Base-by-base conservation (phyloP, 305 asterid species). In the Rubia peregrina region DNA sequence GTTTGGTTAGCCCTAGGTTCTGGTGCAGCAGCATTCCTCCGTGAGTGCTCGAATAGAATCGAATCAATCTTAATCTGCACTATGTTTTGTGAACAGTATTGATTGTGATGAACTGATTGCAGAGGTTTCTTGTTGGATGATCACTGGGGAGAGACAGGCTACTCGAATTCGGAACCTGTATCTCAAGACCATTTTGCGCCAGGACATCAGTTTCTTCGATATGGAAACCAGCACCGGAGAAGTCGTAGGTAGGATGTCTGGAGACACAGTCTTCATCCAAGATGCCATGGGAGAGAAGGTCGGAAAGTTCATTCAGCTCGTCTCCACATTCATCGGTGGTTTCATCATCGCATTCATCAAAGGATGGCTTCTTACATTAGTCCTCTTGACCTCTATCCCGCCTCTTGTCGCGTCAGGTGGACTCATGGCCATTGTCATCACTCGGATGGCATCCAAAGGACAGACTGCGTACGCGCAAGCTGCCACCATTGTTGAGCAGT, bases 221-320 rank as follows among this genome's bases (percentile, higher is more conserved):
- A 84, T 66, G 78, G 96, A 94, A 74, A 90, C 87, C 1, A 85
- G 84, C 48, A 89, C 98, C 0, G 98, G 98, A 42, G 98, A 94
- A 77, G 92, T 94, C 22, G 82, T 94, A 30, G 96, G 94, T 26
- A 76, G 95, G 76, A 93, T 93, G 96, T 93, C 98, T 0, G 97
- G 96, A 4, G 98, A 93, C 80, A 93, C 98, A 0, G 96, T 91
- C 65, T 94, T 90, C 60, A 93, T 93, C 24, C 98, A 93, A 77
- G 96, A 93, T 21, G 98, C 98, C 56, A 91, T 91, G 83, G 97
- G 98, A 4, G 98, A 94, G 88, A 94, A 93, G 91, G 96, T 88
- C 3, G 98, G 98, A 40, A 93, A 93, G 75, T 91, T 91, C 33
- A 79, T 87, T 69, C 96, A 91, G 90, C 64, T 85, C 12, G 73